A percentile compares a stretch with the other conserved stretches of the same genome.
These are phyloP conservation scores for Candida xyloterini DNA, from an alignment of 805 yeast genomes.

Conservation along the genomic window DNA sequence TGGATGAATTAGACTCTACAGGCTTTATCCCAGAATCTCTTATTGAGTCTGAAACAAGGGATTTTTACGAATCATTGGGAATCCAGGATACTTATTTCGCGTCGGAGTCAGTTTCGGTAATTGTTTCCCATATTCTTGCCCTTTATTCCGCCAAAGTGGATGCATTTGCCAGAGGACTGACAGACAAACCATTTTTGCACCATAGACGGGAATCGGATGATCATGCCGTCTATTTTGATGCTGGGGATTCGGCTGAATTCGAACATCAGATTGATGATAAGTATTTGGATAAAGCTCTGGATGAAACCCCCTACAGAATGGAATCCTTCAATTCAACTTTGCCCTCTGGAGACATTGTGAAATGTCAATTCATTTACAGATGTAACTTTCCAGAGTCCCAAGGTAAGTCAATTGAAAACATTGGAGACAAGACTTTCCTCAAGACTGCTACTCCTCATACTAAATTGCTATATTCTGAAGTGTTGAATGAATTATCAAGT, in stretches of 20 bases:
- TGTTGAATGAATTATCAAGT: constrained; percentile 63
- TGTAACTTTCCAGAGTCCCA: constrained; percentile 46
- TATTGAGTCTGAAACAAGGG: constrained; percentile 80
- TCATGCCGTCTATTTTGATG: constrained; percentile 89
- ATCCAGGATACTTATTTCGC: constrained; percentile 92
- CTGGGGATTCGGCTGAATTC: constrained; percentile 48
- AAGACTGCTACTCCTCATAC: constrained; percentile 79
- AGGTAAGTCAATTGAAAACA: constrained; percentile 52
- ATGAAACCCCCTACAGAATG: constrained; percentile 53
- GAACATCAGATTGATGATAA: constrained; percentile 79
- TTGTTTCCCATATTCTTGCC: constrained; percentile 82
- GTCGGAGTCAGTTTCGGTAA: constrained; percentile 73
- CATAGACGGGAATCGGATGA: constrained; percentile 77
- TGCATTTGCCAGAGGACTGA: constrained; percentile 65
- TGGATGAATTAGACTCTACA: constrained; percentile 73
- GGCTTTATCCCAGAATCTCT: constrained; percentile 88
- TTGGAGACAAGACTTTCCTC: constrained; percentile 77
- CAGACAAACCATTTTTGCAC: constrained; percentile 58
- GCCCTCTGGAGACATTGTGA: constrained; percentile 43
- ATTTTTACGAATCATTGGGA: constrained; percentile 87
- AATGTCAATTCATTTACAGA: constrained; percentile 80
- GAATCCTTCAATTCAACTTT: constrained; percentile 76
- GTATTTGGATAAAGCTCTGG: constrained; percentile 58
- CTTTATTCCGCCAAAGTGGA: constrained; percentile 91
- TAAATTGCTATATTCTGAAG: constrained; percentile 67